Base-by-base conservation (phyloP, 805 yeast species). In the Metschnikowia borealis region DNA sequence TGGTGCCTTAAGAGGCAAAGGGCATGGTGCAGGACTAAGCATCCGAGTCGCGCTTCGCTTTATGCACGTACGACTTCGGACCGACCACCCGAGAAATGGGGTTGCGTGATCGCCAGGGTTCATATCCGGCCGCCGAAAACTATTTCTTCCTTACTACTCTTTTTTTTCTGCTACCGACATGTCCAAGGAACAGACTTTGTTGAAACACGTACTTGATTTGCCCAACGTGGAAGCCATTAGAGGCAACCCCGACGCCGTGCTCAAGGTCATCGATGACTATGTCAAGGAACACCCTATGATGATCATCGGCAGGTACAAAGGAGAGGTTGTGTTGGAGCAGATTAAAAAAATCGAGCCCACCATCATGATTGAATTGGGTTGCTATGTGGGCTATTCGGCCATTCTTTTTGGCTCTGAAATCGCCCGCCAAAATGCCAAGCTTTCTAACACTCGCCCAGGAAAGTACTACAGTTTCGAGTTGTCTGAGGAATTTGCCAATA, bases 321-420 rank as follows among this genome's bases (percentile, higher is more conserved):
- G 70, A 17, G 45, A 58, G 46, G 46, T 62, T 11, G 59, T 68
- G 10, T 39, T 57, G 37, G 66, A 66, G 15, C 54, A 58, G 50
- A 62, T 69, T 38, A 51, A 35, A 18, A 54, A 57, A 35, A 43
- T 34, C 3, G 56, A 60, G 34, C 70, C 73, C 17, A 57, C 58
- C 31, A 43, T 62, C 17, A 58, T 66, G 64, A 51, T 68, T 33
- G 74, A 68, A 44, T 55, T 68, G 47, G 74, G 74, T 18, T 61
- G 66, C 26, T 69, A 62, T 45, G 58, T 67, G 18, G 75, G 73
- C 7, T 71, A 70, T 47, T 66, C 72, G 1, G 77, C 76, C 20
- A 59, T 72, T 6, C 59, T 62, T 31, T 70, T 70, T 49, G 70
- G 66, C 3, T 55, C 56, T 13, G 66, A 60, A 33, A 51, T 70